phyloP scores from a whole-genome alignment of 257 asterid genomes.

The Gentiana straminea region DNA sequence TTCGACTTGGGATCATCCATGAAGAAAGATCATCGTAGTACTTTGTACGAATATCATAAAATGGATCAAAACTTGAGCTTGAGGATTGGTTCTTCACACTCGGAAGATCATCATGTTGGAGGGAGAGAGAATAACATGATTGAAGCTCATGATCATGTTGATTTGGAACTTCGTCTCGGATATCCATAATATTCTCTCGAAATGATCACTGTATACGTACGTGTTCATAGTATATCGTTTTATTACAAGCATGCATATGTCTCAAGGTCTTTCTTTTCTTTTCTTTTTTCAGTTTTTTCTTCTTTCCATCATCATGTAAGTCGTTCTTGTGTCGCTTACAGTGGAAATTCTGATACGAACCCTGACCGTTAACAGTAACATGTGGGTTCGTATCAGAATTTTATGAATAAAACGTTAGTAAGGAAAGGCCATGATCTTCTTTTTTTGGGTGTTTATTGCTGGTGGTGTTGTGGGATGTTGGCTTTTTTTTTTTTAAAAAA shows the following conservation, averaged over 20 bases:
- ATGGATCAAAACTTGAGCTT: constrained; percentile 28
- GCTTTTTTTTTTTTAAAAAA: background rate
- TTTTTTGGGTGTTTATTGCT: background rate
- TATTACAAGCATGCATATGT: no score
- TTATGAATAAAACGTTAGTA: background rate
- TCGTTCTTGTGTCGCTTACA: no score
- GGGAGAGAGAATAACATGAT: constrained; percentile 11
- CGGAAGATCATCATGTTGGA: constrained; percentile 11
- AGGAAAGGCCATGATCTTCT: background rate
- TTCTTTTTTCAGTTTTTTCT: no score
- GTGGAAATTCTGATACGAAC: no score
- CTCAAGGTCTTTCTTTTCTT: no score
- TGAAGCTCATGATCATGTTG: constrained; percentile 23
- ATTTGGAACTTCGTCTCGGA: constrained; percentile 91
- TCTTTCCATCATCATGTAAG: background rate
- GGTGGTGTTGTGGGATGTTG: constrained; percentile 8
- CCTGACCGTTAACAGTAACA: background rate
- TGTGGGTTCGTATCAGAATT: no score
- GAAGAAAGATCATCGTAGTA: constrained; percentile 2
- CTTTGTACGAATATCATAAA: constrained; percentile 1
- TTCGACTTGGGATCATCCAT: constrained; percentile 8
- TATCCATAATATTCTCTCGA: constrained; percentile 19
- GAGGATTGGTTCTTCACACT: constrained; percentile 25
- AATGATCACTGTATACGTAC: background rate
- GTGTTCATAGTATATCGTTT: background rate